Evolutionary conservation across 805 yeast species (phyloP).

Genomic region (Cyberlindnera suaveolens): DNA sequence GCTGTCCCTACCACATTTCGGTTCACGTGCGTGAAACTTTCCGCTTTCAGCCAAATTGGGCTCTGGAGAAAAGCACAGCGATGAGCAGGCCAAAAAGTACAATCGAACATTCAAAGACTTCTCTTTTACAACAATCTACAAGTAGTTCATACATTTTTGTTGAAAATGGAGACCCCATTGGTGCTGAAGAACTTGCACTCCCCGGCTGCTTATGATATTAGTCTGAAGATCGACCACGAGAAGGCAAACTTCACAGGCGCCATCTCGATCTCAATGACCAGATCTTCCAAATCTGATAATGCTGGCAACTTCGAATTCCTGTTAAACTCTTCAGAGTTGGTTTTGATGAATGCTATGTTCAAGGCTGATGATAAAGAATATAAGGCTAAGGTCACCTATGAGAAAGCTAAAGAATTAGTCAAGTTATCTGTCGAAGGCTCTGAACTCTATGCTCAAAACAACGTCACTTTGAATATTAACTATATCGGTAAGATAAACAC

Average conservation of each 20-base stretch:
- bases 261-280: conserved; percentile 17
- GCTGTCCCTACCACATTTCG: too few relatives aligned
- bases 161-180: conserved; percentile 2
- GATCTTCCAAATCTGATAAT: background rate
- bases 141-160: too few relatives aligned
- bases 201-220: conserved; percentile 32
- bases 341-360: conserved; percentile 16
- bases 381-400: conserved; percentile 32
- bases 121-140: too few relatives aligned
- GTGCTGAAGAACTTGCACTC: conserved; percentile 19
- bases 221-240: conserved; percentile 33
- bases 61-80: too few relatives aligned
- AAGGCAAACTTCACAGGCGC: conserved; percentile 44
- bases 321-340: conserved; percentile 31
- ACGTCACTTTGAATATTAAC: conserved; percentile 6
- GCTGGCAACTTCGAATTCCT: conserved; percentile 21
- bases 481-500: conserved; percentile 18
- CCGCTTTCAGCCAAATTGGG: too few relatives aligned
- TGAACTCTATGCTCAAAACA: conserved; percentile 4
- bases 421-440: conserved; percentile 13
- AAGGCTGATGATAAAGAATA: conserved; percentile 17
- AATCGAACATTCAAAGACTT: too few relatives aligned
- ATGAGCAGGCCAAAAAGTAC: too few relatives aligned
- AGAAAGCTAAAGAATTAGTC: conserved; percentile 23
- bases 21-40: too few relatives aligned